Conservation (phyloP, 2,329 filamentous ascomycete species). For the Leptosphaerulina australis region DNA sequence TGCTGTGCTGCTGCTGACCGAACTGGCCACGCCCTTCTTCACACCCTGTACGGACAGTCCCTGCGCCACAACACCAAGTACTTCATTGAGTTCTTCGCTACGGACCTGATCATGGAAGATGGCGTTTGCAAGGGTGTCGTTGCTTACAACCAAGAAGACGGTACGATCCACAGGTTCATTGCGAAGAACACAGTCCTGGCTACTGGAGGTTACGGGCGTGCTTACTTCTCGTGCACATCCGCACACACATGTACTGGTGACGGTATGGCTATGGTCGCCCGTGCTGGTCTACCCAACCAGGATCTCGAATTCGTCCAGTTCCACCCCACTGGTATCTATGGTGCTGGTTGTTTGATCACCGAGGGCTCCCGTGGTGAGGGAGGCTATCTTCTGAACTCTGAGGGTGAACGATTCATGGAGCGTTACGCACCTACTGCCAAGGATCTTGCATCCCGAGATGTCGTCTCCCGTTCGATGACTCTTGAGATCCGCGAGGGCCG, state of each 20-base stretch:
- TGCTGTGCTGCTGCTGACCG: constrained; percentile 95
- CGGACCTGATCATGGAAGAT: constrained; percentile 97
- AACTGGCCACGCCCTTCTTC: constrained; percentile 95
- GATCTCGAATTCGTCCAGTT: constrained; percentile 99
- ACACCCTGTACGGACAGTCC: constrained; percentile 98
- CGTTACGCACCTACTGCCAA: constrained; percentile 97
- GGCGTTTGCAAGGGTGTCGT: constrained; percentile 96
- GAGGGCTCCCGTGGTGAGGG: constrained; percentile 98
- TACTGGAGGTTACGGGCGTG: constrained; percentile 95
- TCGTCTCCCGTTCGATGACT: constrained; percentile 97
- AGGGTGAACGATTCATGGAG: constrained; percentile 99
- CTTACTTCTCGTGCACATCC: constrained; percentile 98
- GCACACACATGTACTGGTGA: constrained; percentile 99
- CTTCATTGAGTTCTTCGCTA: constrained; percentile 99
- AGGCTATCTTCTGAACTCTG: constrained; percentile 95
- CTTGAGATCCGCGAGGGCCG: constrained; percentile 97
- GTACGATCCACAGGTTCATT: constrained; percentile 94
- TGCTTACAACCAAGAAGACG: constrained; percentile 98
- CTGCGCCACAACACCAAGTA: constrained; percentile 98
- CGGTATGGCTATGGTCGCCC: constrained; percentile 98
- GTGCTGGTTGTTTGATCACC: constrained; percentile 92
- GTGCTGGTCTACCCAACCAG: constrained; percentile 96
- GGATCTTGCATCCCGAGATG: constrained; percentile 94
- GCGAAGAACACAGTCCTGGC: constrained; percentile 96
- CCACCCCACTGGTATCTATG: constrained; percentile 98